Base-by-base conservation (phyloP, 305 asterid genomes). In the Fraxinus platypoda region DNA sequence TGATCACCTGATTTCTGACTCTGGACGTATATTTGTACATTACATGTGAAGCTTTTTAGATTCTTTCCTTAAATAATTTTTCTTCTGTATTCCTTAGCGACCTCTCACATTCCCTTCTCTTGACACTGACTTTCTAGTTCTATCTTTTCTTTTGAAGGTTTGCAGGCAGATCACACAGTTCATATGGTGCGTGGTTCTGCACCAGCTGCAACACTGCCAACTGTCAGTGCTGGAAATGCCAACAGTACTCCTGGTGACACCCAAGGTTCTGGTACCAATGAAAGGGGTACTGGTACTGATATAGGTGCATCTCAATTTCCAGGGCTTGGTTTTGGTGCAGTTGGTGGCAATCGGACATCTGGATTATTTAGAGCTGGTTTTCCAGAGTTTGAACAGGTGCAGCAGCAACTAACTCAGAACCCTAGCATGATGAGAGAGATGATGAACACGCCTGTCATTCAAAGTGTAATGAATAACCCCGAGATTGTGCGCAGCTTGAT, bases 351-450 rank as follows among this genome's bases (percentile, higher is more conserved):
- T 54, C 2, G 62, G 21, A 15, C 62, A 3, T 52, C 62, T 52
- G 90, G 92, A 31, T 80, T 89, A 62, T 89, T 91, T 85, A 93
- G 90, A 78, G 83, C 93, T 82, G 94, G 94, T 72, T 88, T 91
- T 84, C 93, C 92, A 6, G 92, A 90, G 59, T 85, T 92, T 81
- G 93, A 92, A 82, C 94, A 91, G 85, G 84, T 90, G 87, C 93
- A 90, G 89, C 93, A 90, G 73, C 94, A 91, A 80, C 89, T 92
- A 43, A 92, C 91, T 75, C 92, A 88, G 86, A 90, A 88, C 82
- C 94, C 94, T 64, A 90, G 88, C 85, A 85, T 90, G 90, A 90
- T 90, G 92, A 86, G 93, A 75, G 97, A 92, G 59, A 88, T 91
- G 46, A 88, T 91, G 92, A 91, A 87, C 83, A 84, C 78, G 86